phyloP scores from a whole-genome alignment of 148 eudicot species.

The Vaccinium vitisidaea region DNA sequence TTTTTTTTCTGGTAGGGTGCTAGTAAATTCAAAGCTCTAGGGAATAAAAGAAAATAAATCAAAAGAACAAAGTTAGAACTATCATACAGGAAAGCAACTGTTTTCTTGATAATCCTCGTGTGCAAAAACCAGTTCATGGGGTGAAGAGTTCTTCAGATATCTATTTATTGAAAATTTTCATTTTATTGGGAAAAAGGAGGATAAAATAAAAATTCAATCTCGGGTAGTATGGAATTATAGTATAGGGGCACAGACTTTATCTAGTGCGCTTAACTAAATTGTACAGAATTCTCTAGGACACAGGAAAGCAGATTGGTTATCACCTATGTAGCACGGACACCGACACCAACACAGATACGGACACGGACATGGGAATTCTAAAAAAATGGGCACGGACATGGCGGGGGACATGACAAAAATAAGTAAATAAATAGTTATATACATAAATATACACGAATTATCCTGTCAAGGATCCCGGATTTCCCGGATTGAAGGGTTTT shows the following conservation, averaged over 20 bases:
- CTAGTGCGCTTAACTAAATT: not conserved
- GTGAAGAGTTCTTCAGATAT: not conserved
- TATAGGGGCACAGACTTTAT: not conserved
- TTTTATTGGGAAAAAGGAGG: not conserved
- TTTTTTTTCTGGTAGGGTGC: not conserved
- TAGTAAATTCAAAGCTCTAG: slow-evolving; percentile 3
- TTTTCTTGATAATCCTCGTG: not conserved
- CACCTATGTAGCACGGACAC: no score
- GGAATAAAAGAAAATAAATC: not conserved
- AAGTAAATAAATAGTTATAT: no score
- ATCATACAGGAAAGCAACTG: not conserved
- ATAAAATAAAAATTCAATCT: not conserved
- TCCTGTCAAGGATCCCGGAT: no score
- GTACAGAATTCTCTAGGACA: not conserved
- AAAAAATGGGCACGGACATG: no score
- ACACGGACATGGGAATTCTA: no score
- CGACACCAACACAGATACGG: no score
- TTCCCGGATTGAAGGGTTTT: no score
- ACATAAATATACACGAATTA: no score
- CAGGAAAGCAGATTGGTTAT: not conserved
- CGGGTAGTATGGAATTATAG: not conserved
- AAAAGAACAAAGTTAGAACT: not conserved
- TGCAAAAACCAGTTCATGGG: not conserved
- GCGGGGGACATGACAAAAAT: no score
- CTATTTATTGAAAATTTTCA: not conserved